These are phyloP conservation scores for Mortierella sp. DNA, from an alignment of 371 early-diverging fungal species.

Conservation along the genomic window DNA sequence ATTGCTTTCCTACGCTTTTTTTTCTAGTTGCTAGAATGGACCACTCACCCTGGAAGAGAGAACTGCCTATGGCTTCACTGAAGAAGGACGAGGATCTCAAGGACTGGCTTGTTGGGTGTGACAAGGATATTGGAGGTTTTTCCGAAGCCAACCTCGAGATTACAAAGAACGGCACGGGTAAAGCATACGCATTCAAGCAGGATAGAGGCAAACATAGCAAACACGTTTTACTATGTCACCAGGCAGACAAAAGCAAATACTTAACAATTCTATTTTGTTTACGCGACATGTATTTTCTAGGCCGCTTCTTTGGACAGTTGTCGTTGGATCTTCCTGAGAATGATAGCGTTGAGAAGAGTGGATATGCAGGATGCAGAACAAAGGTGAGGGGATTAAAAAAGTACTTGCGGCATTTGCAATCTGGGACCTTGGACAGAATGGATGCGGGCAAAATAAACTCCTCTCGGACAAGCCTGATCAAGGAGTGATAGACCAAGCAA, in stretches of 20 bases:
- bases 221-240: neutral
- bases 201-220: neutral
- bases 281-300: slow-evolving; percentile 41
- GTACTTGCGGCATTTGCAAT: no score
- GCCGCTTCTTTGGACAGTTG: slow-evolving; percentile 85
- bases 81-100: slow-evolving; percentile 71
- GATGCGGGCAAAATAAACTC: neutral
- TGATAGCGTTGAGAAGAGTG: slow-evolving; percentile 82
- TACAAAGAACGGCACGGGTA: slow-evolving; percentile 65
- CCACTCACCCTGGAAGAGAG: slow-evolving; percentile 72
- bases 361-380: slow-evolving; percentile 92
- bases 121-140: slow-evolving; percentile 91
- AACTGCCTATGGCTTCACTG: slow-evolving; percentile 76
- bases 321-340: slow-evolving; percentile 85
- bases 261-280: neutral
- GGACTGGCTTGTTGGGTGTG: slow-evolving; percentile 89
- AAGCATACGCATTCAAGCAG: neutral
- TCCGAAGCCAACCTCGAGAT: slow-evolving; percentile 74
- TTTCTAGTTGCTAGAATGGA: slow-evolving; percentile 46
- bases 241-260: no score
- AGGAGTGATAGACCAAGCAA: no score
- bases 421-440: no score
- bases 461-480: no score
- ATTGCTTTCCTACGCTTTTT: neutral
- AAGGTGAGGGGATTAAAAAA: slow-evolving; percentile 60